A percentile compares a stretch with the other conserved stretches of the same genome.
phyloP scores from a whole-genome alignment of 495 filamentous ascomycete species.

The Jackrogersella minutella region DNA sequence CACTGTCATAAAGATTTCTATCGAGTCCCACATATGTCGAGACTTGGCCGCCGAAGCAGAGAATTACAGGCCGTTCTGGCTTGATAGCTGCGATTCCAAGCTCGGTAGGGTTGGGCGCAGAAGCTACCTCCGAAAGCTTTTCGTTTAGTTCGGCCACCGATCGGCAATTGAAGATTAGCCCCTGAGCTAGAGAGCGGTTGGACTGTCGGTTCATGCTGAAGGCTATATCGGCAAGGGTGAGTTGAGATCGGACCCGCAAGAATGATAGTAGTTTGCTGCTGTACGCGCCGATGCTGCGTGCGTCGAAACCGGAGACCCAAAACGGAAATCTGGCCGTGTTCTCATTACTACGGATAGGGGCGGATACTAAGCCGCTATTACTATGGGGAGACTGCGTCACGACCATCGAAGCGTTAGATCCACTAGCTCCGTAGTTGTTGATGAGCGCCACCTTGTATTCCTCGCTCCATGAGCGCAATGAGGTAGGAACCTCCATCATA shows the following conservation, averaged over 20 bases:
- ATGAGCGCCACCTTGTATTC: conserved; percentile 51
- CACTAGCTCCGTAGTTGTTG: conserved; percentile 43
- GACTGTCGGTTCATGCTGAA: conserved; percentile 48
- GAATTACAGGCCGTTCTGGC: conserved; percentile 47
- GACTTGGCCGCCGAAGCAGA: conserved; percentile 63
- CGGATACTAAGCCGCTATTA: neutral
- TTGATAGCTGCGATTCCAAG: conserved; percentile 4
- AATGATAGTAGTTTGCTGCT: neutral
- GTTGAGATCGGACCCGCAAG: neutral
- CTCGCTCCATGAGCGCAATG: conserved; percentile 44
- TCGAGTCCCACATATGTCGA: conserved; percentile 54
- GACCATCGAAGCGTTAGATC: conserved; percentile 36
- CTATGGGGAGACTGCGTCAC: conserved; percentile 39
- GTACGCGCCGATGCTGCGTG: neutral
- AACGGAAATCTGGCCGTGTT: neutral
- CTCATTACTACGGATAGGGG: neutral
- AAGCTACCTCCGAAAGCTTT: conserved; percentile 27
- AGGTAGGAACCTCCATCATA: conserved; percentile 49
- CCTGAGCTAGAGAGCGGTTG: conserved; percentile 41
- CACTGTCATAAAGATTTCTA: conserved; percentile 44
- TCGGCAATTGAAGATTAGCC: conserved; percentile 43
- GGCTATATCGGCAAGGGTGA: conserved; percentile 42
- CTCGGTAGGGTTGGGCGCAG: neutral
- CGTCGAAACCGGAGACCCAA: conserved; percentile 6
- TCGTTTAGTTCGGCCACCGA: conserved; percentile 44